phyloP scores from a whole-genome alignment of 805 yeast species.

The Saturnispora ahearnii region DNA sequence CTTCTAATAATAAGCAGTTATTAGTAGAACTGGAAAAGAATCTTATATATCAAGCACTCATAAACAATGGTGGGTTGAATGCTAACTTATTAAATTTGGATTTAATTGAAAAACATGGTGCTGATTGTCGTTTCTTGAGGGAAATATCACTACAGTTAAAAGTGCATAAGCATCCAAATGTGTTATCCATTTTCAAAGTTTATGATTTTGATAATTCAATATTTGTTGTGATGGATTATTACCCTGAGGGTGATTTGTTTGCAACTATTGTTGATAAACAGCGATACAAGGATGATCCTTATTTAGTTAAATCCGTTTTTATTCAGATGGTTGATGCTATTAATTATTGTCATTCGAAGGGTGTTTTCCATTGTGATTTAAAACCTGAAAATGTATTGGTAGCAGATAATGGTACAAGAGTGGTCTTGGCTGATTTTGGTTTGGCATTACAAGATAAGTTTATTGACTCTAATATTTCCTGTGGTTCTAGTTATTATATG shows the following conservation, averaged over 20 bases:
- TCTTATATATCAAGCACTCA: conserved; percentile 18
- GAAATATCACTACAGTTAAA: conserved; percentile 68
- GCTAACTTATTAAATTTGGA: conserved; percentile 30
- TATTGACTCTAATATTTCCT: conserved; percentile 62
- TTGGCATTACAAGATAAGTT: conserved; percentile 55
- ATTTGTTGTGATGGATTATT: conserved; percentile 80
- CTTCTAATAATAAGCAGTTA: conserved; percentile 24
- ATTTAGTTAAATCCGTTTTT: conserved; percentile 47
- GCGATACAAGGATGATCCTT: conserved; percentile 46
- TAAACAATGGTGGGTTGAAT: conserved; percentile 21
- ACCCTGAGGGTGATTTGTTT: conserved; percentile 78
- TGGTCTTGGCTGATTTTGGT: conserved; percentile 82
- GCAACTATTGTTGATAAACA: conserved; percentile 71
- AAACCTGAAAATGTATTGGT: conserved; percentile 92
- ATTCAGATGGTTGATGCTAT: conserved; percentile 77
- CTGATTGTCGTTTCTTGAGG: conserved; percentile 35
- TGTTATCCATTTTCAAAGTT: conserved; percentile 67
- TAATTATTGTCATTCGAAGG: conserved; percentile 69
- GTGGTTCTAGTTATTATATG: conserved; percentile 89
- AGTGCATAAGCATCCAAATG: conserved; percentile 72
- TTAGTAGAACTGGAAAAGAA: conserved; percentile 24
- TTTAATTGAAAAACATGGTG: conserved; percentile 28
- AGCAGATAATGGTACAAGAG: conserved; percentile 42
- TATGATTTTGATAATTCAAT: conserved; percentile 49
- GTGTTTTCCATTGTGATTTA: conserved; percentile 88